Percentiles rank a stretch among this genome's conserved stretches.
phyloP scores from a whole-genome alignment of 1,284 basidiomycete species.

The Anthracocystis walkeri region DNA sequence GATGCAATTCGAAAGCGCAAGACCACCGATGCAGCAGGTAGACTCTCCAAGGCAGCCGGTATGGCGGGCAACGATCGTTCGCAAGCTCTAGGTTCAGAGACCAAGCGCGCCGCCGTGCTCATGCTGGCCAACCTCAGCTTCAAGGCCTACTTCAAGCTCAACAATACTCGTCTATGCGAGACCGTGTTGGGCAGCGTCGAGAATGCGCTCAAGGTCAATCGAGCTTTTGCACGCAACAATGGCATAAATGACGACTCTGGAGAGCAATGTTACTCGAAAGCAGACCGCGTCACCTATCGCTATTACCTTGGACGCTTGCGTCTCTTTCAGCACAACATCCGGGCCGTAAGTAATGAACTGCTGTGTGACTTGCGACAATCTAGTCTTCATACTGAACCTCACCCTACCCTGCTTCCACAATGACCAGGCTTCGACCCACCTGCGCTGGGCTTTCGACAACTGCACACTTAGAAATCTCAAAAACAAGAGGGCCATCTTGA shows the following conservation, averaged over 20 bases:
- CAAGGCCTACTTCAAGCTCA: slow-evolving; percentile 68
- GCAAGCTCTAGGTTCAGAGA: slow-evolving; percentile 48
- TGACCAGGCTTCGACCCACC: slow-evolving; percentile 64
- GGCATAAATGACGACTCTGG: slow-evolving; percentile 46
- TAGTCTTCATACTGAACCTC: not conserved
- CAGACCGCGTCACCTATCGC: slow-evolving; percentile 69
- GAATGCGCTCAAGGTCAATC: slow-evolving; percentile 67
- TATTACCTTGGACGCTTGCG: slow-evolving; percentile 71
- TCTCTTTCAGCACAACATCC: slow-evolving; percentile 70
- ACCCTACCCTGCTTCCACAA: no score
- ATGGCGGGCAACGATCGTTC: slow-evolving; percentile 67
- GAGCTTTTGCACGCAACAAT: slow-evolving; percentile 26
- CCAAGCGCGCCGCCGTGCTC: slow-evolving; percentile 64
- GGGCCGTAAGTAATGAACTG: slow-evolving; percentile 49
- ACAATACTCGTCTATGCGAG: slow-evolving; percentile 71
- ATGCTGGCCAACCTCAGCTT: slow-evolving; percentile 67
- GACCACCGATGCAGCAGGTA: slow-evolving; percentile 66
- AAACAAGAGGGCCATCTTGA: slow-evolving; percentile 69
- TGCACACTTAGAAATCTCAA: slow-evolving; percentile 58
- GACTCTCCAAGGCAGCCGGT: slow-evolving; percentile 64
- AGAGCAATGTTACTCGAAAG: slow-evolving; percentile 67
- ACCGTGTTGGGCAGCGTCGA: slow-evolving; percentile 71
- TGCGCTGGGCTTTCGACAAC: slow-evolving; percentile 69
- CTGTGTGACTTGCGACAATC: not conserved
- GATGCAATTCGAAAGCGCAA: slow-evolving; percentile 49